These are phyloP conservation scores for Davidsoniella eucalypti DNA, from an alignment of 2,329 filamentous ascomycete genomes.

Conservation along the genomic window DNA sequence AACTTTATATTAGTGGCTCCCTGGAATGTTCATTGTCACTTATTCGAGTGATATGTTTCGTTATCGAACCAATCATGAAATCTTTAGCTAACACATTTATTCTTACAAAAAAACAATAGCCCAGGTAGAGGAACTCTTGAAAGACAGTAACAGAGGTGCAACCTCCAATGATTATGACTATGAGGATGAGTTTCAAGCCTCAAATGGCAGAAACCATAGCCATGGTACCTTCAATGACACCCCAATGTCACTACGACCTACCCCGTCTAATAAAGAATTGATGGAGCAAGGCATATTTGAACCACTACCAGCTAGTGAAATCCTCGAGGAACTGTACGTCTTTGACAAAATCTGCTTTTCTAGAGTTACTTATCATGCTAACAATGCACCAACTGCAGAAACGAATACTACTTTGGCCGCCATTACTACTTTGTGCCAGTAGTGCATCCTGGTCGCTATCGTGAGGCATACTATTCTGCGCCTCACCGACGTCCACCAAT, in stretches of 20 bases:
- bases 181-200: constrained; percentile 14
- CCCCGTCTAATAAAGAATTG: constrained; percentile 26
- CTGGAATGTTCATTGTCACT: too few species aligned
- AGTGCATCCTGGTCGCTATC: constrained; percentile 60
- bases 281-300: constrained; percentile 71
- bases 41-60: too few species aligned
- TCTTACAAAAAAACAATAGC: constrained; percentile 28
- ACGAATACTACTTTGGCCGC: constrained; percentile 58
- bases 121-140: constrained; percentile 68
- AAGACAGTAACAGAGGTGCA: constrained; percentile 36
- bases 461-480: constrained; percentile 54
- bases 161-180: constrained; percentile 16
- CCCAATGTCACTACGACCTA: not conserved
- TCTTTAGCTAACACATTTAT: not conserved
- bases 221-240: not conserved
- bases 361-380: not conserved
- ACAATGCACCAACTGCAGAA: constrained; percentile 26
- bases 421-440: constrained; percentile 59
- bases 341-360: not conserved
- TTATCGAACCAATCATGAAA: not conserved
- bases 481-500: constrained; percentile 66
- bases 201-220: not conserved
- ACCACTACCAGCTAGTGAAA: constrained; percentile 57
- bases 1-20: too few species aligned
- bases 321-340: constrained; percentile 67